These are phyloP conservation scores for Lentinula sp. DNA, from an alignment of 768 basidiomycete species.

Conservation along the genomic window DNA sequence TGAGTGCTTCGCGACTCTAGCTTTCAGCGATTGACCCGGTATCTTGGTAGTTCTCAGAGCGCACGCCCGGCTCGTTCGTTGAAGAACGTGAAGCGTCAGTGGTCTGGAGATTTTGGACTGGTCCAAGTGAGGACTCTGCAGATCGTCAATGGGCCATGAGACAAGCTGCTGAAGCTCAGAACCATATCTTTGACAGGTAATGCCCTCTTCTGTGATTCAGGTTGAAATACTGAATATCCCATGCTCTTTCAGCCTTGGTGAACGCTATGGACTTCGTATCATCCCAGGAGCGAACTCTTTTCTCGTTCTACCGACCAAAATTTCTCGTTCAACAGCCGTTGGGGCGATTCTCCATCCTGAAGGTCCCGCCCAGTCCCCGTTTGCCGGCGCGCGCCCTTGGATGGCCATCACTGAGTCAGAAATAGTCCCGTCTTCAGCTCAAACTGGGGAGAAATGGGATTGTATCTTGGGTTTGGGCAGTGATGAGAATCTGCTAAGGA, in stretches of 20 bases:
- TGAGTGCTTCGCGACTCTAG: conserved; percentile 30
- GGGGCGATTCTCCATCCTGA: conserved; percentile 73
- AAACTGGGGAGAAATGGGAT: conserved; percentile 33
- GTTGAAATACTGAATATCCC: neutral
- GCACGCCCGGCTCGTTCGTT: conserved; percentile 72
- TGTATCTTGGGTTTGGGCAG: conserved; percentile 63
- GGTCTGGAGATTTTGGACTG: conserved; percentile 84
- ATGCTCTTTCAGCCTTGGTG: conserved; percentile 50
- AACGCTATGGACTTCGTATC: conserved; percentile 77
- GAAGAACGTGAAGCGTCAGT: conserved; percentile 80
- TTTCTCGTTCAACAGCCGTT: conserved; percentile 79
- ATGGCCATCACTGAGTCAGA: conserved; percentile 11
- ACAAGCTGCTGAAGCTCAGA: conserved; percentile 88
- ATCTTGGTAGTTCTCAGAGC: conserved; percentile 69
- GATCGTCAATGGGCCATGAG: conserved; percentile 79
- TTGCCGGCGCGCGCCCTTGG: conserved; percentile 33
- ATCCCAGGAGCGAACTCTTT: conserved; percentile 77
- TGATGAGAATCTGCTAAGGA: conserved; percentile 73
- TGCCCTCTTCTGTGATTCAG: neutral
- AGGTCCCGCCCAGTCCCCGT: conserved; percentile 34
- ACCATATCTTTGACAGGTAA: conserved; percentile 81
- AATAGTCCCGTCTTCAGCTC: neutral
- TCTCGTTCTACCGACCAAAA: conserved; percentile 77
- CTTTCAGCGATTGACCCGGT: neutral
- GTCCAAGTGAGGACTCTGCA: conserved; percentile 31